Evolutionary conservation across 2,329 filamentous ascomycete species (phyloP), one percentile per base, ranked within the genome.

Genomic region (Aspergillus oerlinghausenensis): DNA sequence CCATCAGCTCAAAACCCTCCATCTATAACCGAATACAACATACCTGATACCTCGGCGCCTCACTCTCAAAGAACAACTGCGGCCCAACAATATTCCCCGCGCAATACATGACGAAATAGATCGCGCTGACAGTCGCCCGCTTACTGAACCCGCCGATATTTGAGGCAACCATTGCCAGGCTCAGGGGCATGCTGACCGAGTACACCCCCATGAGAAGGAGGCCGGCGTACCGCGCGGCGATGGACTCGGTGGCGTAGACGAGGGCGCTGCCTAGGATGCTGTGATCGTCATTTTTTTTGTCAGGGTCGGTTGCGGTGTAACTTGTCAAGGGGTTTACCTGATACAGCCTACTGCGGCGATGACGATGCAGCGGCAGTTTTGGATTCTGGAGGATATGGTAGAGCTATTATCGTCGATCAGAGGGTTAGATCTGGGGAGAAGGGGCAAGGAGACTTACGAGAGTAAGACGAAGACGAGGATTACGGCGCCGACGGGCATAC

Each of bases 141-240:
- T 81, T 81, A 1, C 77, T 79, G 54, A 80, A 78, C 0, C 78
- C 79, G 3, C 75, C 78, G 7, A 79, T 67, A 58, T 81, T 81
- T 5, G 69, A 73, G 3, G 75, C 73, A 49, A 79, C 74, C 69
- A 75, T 74, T 1, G 75, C 72, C 42, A 77, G 68, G 7, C 62
- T 59, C 3, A 77, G 53, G 8, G 77, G 65, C 52, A 76, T 75
- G 40, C 72, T 63, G 8, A 67, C 63, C 14, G 72, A 69, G 55
- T 73, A 76, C 2, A 73, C 67, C 3, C 72, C 63, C 49, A 77
- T 68, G 3, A 75, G 56, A 29, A 55, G 47, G 40, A 60, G 52
- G 17, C 60, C 60, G 29, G 57, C 54, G 42, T 60, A 60, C 9
- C 58, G 60, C 25, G 55, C 40, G 29, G 54, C 63, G 6, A 55